phyloP scores from a whole-genome alignment of 1,284 basidiomycete genomes.

The Moniliella sp. region DNA sequence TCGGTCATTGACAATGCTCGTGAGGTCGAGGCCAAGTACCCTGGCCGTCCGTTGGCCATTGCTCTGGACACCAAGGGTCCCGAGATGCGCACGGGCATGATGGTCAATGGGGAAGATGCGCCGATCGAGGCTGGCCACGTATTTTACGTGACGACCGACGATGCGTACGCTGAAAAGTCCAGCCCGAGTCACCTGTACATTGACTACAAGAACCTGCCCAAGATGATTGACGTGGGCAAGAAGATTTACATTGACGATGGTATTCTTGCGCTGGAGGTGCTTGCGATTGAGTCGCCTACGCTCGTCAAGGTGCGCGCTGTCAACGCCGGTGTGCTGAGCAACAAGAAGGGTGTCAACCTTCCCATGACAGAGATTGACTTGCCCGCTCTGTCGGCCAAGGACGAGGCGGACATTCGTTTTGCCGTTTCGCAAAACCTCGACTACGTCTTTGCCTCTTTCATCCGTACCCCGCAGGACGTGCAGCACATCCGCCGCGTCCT shows the following conservation, averaged over 20 bases:
- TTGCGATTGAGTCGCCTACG: conserved; percentile 43
- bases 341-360: conserved; percentile 95
- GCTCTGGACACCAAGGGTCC: conserved; percentile 99
- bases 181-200: conserved; percentile 45
- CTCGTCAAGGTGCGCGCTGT: conserved; percentile 51
- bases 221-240: conserved; percentile 83
- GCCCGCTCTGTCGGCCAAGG: conserved; percentile 90
- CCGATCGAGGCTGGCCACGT: conserved; percentile 76
- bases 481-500: conserved; percentile 28
- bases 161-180: conserved; percentile 58
- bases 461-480: conserved; percentile 25
- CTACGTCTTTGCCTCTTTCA: conserved; percentile 44
- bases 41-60: conserved; percentile 78
- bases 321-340: conserved; percentile 80
- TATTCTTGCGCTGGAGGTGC: conserved; percentile 77
- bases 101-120: conserved; percentile 64
- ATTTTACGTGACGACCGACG: conserved; percentile 71
- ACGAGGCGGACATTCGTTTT: conserved; percentile 62
- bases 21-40: conserved; percentile 11
- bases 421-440: conserved; percentile 94
- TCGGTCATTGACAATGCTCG: conserved; percentile 30
- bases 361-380: conserved; percentile 95
- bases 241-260: conserved; percentile 94
- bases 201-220: conserved; percentile 60
- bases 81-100: conserved; percentile 90